Evolutionary conservation across 495 filamentous ascomycete genomes (phyloP).

Genomic region (Talaromyces ruber): DNA sequence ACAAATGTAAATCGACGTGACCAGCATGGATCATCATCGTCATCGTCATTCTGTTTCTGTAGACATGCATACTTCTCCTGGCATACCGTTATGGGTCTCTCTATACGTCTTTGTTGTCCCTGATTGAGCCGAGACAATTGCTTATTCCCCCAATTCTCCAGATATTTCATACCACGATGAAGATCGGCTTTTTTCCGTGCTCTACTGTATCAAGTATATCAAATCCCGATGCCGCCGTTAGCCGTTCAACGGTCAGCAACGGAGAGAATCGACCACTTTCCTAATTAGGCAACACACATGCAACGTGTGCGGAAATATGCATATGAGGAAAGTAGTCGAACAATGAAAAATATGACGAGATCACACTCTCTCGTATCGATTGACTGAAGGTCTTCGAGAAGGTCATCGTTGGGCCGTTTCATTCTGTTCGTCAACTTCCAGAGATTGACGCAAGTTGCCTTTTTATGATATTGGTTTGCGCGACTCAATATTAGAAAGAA

Average conservation of each 20-base stretch:
- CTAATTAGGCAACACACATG: not conserved
- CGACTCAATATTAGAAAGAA: too few relatives aligned
- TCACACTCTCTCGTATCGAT: not conserved
- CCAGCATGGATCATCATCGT: not conserved
- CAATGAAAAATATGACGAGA: not conserved
- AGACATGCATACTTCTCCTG: not conserved
- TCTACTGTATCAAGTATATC: not conserved
- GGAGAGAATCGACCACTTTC: not conserved
- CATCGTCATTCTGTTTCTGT: not conserved
- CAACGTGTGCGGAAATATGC: not conserved
- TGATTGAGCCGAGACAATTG: too few relatives aligned
- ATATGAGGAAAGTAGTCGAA: not conserved
- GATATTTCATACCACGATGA: not conserved
- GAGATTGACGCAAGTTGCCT: too few relatives aligned
- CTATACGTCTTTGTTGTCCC: too few relatives aligned
- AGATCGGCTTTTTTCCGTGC: not conserved
- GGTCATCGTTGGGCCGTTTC: not conserved
- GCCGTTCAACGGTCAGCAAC: not conserved
- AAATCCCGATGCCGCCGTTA: not conserved
- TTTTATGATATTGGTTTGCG: too few relatives aligned
- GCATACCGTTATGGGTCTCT: not conserved
- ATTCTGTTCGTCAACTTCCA: too few relatives aligned
- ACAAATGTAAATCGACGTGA: not conserved
- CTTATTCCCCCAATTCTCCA: not conserved
- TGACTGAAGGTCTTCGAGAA: too few relatives aligned